A percentile compares a stretch with the other conserved stretches of the same genome.
These are phyloP conservation scores for Puccinia coronata DNA, from an alignment of 1,284 basidiomycete genomes.

Conservation along the genomic window DNA sequence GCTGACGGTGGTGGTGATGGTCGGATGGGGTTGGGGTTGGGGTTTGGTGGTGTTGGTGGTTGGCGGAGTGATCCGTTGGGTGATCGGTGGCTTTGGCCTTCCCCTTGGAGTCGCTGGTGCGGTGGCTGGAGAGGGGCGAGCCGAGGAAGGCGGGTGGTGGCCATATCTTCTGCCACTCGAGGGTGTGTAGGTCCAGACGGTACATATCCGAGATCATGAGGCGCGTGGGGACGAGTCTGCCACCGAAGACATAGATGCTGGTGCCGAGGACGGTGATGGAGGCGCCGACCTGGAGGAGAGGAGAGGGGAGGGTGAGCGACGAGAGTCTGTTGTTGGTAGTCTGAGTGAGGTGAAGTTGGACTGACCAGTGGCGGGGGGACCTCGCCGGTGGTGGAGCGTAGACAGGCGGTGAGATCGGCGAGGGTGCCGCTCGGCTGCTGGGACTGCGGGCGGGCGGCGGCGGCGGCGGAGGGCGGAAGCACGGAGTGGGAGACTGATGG, in stretches of 20 bases:
- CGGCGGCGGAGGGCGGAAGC: neutral
- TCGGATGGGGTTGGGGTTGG: neutral
- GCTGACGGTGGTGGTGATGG: conserved; percentile 52
- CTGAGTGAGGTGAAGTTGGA: conserved; percentile 5
- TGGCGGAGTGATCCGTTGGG: conserved; percentile 50
- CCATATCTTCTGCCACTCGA: conserved; percentile 72
- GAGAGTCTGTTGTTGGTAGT: neutral
- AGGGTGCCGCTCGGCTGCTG: conserved; percentile 56
- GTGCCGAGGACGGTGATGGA: conserved; percentile 80
- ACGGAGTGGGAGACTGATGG: neutral
- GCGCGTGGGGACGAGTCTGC: conserved; percentile 78
- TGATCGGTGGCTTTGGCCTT: conserved; percentile 17
- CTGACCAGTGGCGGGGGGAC: conserved; percentile 78
- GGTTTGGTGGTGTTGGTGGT: conserved; percentile 29
- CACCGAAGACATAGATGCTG: conserved; percentile 85
- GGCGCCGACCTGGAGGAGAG: conserved; percentile 71
- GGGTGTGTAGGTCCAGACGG: conserved; percentile 75
- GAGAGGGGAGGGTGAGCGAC: neutral
- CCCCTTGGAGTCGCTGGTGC: conserved; percentile 2
- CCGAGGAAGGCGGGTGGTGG: conserved; percentile 56
- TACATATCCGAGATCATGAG: conserved; percentile 86
- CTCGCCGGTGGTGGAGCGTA: conserved; percentile 77
- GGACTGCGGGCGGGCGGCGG: neutral
- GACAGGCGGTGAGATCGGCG: conserved; percentile 82
- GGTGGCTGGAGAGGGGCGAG: neutral